phyloP scores from a whole-genome alignment of 192 early-diverging fungal species.

The Coemansia sp. region DNA sequence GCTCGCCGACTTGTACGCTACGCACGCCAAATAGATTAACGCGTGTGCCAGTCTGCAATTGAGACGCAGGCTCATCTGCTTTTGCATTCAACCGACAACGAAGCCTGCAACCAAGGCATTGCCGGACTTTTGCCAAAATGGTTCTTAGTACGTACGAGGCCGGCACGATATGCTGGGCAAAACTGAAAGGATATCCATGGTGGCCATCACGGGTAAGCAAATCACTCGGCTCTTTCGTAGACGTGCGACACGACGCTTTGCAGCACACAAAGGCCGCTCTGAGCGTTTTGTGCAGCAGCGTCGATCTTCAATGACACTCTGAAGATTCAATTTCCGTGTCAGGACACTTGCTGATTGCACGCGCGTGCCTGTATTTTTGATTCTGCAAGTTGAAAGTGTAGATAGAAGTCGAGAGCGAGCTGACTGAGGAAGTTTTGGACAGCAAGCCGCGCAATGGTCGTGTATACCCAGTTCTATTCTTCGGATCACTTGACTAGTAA shows the following conservation, averaged over 20 bases:
- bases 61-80: background rate
- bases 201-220: constrained; percentile 56
- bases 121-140: constrained; percentile 20
- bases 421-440: constrained; percentile 46
- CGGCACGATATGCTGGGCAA: constrained; percentile 57
- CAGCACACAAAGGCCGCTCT: background rate
- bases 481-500: constrained; percentile 60
- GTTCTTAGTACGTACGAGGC: constrained; percentile 46
- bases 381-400: constrained; percentile 21
- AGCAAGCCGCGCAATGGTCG: constrained; percentile 55
- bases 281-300: background rate
- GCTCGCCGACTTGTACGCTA: background rate
- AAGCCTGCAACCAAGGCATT: background rate
- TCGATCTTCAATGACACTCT: background rate
- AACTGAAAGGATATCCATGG: constrained; percentile 58
- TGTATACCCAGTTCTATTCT: constrained; percentile 54
- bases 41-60: background rate
- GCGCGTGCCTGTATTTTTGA: background rate
- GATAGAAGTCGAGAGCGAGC: constrained; percentile 45
- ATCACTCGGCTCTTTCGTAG: background rate
- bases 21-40: constrained; percentile 3
- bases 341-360: constrained; percentile 2
- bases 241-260: background rate
- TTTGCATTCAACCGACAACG: background rate
- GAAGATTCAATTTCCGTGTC: background rate